Conservation (phyloP, 176 grass and related monocot species). For the Rhynchospora pubera region DNA sequence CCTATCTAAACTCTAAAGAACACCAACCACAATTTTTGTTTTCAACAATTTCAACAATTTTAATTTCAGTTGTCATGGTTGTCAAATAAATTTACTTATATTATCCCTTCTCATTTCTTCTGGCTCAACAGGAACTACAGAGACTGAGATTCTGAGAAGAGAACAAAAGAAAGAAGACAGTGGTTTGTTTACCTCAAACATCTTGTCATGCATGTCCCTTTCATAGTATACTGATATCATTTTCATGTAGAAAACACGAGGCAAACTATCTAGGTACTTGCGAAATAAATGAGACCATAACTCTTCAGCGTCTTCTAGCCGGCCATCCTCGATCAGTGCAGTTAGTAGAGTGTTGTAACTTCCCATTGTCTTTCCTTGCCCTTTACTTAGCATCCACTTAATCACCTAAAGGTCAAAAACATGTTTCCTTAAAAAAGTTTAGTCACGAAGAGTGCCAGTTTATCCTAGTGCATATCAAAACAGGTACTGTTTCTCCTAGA, state of each 20-base stretch:
- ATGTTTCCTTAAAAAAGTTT: background rate
- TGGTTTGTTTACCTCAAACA: conserved; percentile 76
- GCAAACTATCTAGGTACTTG: conserved; percentile 73
- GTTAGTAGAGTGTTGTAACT: conserved; percentile 84
- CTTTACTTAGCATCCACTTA: conserved; percentile 99
- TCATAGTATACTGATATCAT: conserved; percentile 66
- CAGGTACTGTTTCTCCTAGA: background rate
- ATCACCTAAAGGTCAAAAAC: conserved; percentile 50
- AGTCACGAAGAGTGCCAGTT: background rate
- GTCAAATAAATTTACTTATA: background rate
- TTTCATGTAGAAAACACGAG: conserved; percentile 79
- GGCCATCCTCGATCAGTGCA: conserved; percentile 74
- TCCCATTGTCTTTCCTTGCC: conserved; percentile 98
- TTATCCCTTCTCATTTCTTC: background rate
- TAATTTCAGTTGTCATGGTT: background rate
- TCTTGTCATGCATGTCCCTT: conserved; percentile 53
- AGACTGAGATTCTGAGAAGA: background rate
- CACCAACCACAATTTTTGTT: background rate
- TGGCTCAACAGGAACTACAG: background rate
- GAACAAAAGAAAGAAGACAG: conserved; percentile 9
- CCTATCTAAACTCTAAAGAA: background rate
- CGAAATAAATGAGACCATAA: conserved; percentile 75
- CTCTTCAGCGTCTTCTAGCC: conserved; percentile 83
- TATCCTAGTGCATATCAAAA: background rate
- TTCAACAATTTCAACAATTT: background rate